Base-by-base conservation (phyloP, 768 basidiomycete genomes). In the Russula sp. region DNA sequence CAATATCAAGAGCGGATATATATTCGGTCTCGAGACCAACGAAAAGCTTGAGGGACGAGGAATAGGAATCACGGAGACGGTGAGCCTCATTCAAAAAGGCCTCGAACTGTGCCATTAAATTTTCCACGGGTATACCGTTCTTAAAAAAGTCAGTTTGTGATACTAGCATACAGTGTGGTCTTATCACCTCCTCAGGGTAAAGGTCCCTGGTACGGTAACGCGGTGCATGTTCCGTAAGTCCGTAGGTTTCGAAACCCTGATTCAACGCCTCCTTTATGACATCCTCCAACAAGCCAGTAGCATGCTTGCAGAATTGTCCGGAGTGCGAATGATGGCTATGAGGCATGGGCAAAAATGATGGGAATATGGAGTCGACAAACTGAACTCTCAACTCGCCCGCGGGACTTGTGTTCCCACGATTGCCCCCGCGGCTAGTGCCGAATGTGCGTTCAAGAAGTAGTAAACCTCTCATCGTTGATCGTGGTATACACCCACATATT, bases 21-120 rank as follows among this genome's bases (percentile, higher is more conserved):
- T 80, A 85, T 69, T 98, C 97, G 7, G 95, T 97, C 73, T 99
- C 96, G 43, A 96, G 77, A 10, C 97, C 96, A 61, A 97, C 85
- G 52, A 97, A 77, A 41, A 99, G 78, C 16, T 78, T 76, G 69
- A 98, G 92, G 56, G 78, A 72, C n/a, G 76, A 69, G 4, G 82
- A 78, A 69, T 95, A 90, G 3, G 71, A 61, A 6, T 62, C 59
- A 68, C 88, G 88, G 43, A 97, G 81, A 7, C 86, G 84, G 67
- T 87, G 83, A 1, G 95, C 95, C 75, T 93, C 90, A 20, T 72
- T 70, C 18, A 98, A 72, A 73, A 93, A 98, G 14, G 72, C 74
- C 38, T 81, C 75, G 72, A 95, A 99, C 65, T 89, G 88, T 1
- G 72, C 67, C 14, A 71, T 70, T 34, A 98, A 79, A 46, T 74